Conservation (phyloP, 129 eudicot species). For the Chrysanthemum seticuspe region DNA sequence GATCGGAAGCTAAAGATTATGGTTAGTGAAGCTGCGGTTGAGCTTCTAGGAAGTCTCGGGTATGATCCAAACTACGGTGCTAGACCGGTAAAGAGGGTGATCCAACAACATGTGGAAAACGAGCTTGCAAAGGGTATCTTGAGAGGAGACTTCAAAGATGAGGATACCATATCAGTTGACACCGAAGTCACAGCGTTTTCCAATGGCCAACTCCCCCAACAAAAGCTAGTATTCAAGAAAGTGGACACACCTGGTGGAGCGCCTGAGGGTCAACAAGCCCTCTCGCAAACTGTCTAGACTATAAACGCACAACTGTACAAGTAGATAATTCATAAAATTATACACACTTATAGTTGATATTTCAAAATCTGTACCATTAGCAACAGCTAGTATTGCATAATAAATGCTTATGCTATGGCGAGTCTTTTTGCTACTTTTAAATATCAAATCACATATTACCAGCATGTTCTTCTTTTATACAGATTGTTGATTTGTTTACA, state of each 20-base stretch:
- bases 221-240: conserved; percentile 66
- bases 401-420: conserved; percentile 23
- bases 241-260: conserved; percentile 36
- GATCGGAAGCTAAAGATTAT: conserved; percentile 55
- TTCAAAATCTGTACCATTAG: conserved; percentile 13
- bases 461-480: not conserved
- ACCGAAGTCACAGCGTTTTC: conserved; percentile 84
- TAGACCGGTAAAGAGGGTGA: conserved; percentile 94
- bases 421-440: not conserved
- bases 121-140: conserved; percentile 94
- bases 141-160: conserved; percentile 93
- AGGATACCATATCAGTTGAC: conserved; percentile 69
- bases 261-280: conserved; percentile 43
- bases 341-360: not conserved
- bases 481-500: not conserved
- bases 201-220: conserved; percentile 95
- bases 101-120: conserved; percentile 87
- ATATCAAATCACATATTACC: not conserved
- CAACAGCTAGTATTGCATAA: conserved; percentile 1
- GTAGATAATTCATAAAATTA: conserved; percentile 11
- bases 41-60: conserved; percentile 48
- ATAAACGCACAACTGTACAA: not conserved
- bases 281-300: conserved; percentile 37
- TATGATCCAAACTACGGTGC: conserved; percentile 98
- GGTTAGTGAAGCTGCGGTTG: conserved; percentile 22